Conservation (phyloP, 306 rosid genomes). For the Quercus dentata region DNA sequence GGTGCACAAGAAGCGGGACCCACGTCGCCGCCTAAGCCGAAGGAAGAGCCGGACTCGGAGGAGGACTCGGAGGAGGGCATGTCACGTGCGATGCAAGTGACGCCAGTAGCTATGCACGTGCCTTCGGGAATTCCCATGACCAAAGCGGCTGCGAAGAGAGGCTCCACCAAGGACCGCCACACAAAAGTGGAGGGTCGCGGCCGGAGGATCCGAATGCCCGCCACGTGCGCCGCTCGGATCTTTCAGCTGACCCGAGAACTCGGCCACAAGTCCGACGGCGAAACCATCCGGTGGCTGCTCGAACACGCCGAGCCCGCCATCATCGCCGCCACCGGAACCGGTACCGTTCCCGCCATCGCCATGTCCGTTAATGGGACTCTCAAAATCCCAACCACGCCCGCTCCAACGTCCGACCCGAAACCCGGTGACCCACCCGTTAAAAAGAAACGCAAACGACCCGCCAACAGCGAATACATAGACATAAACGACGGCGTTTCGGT, state of each 20-base stretch:
- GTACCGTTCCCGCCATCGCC: conserved; percentile 77
- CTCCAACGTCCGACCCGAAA: conserved; percentile 29
- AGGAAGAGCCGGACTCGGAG: conserved; percentile 46
- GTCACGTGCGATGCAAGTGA: conserved; percentile 19
- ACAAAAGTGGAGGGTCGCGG: conserved; percentile 84
- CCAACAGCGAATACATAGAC: conserved; percentile 45
- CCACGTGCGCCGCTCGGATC: conserved; percentile 79
- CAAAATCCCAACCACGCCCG: conserved; percentile 57
- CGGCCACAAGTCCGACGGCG: conserved; percentile 87
- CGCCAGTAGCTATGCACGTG: conserved; percentile 33
- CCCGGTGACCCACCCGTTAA: conserved; percentile 36
- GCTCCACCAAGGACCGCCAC: conserved; percentile 78
- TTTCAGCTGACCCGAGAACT: conserved; percentile 79
- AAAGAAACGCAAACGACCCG: conserved; percentile 54
- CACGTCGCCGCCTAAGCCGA: conserved; percentile 21
- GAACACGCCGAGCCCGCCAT: conserved; percentile 79
- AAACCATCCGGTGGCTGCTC: conserved; percentile 82
- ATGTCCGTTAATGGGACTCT: conserved; percentile 76
- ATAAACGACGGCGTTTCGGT: conserved; percentile 50
- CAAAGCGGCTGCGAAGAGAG: conserved; percentile 30
- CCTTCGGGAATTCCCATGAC: conserved; percentile 14
- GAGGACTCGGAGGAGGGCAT: neutral
- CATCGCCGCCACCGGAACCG: conserved; percentile 81
- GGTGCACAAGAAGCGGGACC: neutral
- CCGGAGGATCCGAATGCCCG: conserved; percentile 91